A percentile compares a stretch with the other conserved stretches of the same genome.
These are phyloP conservation scores for Favolaschia claudopus DNA, from an alignment of 768 basidiomycete species.

Conservation along the genomic window DNA sequence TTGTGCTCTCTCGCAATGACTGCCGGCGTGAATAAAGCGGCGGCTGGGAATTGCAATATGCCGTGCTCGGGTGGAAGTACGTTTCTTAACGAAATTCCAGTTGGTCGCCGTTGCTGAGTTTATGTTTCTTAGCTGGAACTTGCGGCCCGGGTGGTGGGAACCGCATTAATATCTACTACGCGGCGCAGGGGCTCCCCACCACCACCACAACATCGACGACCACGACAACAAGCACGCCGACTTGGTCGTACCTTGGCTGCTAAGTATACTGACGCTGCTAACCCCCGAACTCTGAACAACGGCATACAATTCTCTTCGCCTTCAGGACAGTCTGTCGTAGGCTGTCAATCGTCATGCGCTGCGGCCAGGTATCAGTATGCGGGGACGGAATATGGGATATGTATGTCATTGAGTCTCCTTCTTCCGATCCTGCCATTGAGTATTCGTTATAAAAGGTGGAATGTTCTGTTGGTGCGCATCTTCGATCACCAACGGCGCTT, in stretches of 20 bases:
- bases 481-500: conserved; percentile 29
- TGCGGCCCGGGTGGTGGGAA: conserved; percentile 14
- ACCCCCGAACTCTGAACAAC: conserved; percentile 30
- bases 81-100: background rate
- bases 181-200: background rate
- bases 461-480: conserved; percentile 42
- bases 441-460: conserved; percentile 18
- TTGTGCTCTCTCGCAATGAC: conserved; percentile 38
- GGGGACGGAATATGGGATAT: conserved; percentile 43
- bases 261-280: conserved; percentile 22
- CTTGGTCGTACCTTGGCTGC: conserved; percentile 31
- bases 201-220: background rate
- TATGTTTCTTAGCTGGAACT: background rate
- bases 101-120: background rate
- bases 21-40: conserved; percentile 23
- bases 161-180: conserved; percentile 6
- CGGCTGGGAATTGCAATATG: conserved; percentile 39
- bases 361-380: conserved; percentile 36
- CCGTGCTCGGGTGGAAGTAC: conserved; percentile 29
- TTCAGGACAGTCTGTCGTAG: conserved; percentile 32
- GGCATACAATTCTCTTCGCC: conserved; percentile 25
- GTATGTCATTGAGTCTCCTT: background rate
- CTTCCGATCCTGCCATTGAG: background rate
- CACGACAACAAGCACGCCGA: background rate
- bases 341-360: conserved; percentile 38